These are phyloP conservation scores for Nicotiana attenuata DNA, from an alignment of 257 asterid species.

Conservation along the genomic window DNA sequence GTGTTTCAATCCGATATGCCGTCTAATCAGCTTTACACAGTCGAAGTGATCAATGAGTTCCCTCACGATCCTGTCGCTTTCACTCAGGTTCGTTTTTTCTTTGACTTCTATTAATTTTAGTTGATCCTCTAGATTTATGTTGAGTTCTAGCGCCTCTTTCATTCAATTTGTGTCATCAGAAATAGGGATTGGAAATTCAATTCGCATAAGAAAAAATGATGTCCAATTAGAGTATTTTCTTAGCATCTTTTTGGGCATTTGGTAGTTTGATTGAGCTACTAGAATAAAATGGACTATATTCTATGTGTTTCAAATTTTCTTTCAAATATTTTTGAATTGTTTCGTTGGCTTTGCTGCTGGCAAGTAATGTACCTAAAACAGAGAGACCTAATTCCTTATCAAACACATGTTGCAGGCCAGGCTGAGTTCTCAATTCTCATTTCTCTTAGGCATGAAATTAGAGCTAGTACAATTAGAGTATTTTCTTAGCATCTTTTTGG, in stretches of 20 bases:
- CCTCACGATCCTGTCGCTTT: slow-evolving; percentile 86
- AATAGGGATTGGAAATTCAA: neutral
- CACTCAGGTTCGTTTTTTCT: slow-evolving; percentile 54
- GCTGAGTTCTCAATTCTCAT: neutral
- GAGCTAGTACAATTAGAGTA: neutral
- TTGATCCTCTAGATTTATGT: neutral
- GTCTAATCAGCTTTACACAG: slow-evolving; percentile 38
- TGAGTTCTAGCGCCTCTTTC: neutral
- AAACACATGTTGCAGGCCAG: neutral
- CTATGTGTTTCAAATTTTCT: too few species aligned
- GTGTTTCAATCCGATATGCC: slow-evolving; percentile 22
- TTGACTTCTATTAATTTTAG: neutral
- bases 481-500: too few species aligned
- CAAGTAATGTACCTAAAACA: too few species aligned
- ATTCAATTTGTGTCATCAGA: neutral
- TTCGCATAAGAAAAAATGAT: neutral
- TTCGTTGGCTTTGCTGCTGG: too few species aligned
- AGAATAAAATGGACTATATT: too few species aligned
- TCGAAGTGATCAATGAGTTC: slow-evolving; percentile 62
- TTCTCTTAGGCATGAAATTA: neutral
- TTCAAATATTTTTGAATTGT: too few species aligned
- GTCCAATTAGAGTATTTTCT: too few species aligned
- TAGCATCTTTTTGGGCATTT: neutral
- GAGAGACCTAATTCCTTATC: neutral
- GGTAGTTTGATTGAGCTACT: neutral